These are phyloP conservation scores for Dictyostelium citrinum DNA, from an alignment of 78 protist genomes.

Conservation along the genomic window DNA sequence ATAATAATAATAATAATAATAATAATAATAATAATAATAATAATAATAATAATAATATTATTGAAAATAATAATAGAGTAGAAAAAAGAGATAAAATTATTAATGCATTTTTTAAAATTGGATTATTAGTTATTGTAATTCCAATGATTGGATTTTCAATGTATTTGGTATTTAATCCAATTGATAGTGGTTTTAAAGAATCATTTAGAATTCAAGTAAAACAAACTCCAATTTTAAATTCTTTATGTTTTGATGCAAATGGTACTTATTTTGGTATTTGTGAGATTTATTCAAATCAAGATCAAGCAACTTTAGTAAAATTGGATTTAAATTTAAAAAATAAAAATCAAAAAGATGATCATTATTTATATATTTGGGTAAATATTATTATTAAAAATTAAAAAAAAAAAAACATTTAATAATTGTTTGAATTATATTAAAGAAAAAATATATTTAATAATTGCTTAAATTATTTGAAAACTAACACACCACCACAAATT, in stretches of 20 bases:
- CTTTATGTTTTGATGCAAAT: neutral
- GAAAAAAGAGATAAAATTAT: neutral
- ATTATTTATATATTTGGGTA: neutral
- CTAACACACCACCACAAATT: neutral
- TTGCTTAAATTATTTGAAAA: neutral
- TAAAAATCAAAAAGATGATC: neutral
- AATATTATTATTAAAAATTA: too few relatives aligned
- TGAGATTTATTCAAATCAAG: neutral
- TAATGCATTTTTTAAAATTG: neutral
- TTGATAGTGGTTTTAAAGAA: neutral
- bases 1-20: neutral
- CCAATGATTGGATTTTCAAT: conserved; percentile 4
- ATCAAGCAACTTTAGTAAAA: neutral
- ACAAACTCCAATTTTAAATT: neutral
- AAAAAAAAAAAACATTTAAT: too few relatives aligned
- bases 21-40: neutral
- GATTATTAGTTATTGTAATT: neutral
- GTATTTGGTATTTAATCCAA: neutral
- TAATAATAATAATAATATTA: neutral
- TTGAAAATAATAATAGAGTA: neutral
- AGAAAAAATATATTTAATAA: too few relatives aligned
- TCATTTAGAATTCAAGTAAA: neutral
- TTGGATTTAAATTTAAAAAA: neutral
- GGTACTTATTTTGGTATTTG: neutral
- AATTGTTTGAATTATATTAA: too few relatives aligned